Evolutionary conservation across 257 asterid species (phyloP), one percentile per base, ranked within the genome.

Genomic region (Plantago elongata): DNA sequence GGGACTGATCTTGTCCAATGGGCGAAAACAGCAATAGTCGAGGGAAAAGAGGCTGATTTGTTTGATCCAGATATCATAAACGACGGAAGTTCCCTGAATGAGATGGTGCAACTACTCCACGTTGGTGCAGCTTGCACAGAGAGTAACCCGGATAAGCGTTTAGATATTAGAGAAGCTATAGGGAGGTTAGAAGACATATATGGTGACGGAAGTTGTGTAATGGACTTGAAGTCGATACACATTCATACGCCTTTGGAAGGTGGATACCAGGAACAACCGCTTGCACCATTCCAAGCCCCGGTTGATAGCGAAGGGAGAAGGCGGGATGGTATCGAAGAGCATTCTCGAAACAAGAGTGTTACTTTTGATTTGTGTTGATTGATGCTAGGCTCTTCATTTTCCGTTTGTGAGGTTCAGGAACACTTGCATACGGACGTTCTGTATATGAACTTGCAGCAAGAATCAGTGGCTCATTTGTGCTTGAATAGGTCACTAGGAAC

Each of bases 61-160:
- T 62, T 73, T 2, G 89, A 88, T 65, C 90, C 88, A n/a, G 78
- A 78, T 10, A 70, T 83, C 3, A 77, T 45, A 3, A 62, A 27
- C 51, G 61, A 70, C 0, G 43, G 9, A 27, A 29, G 55, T 56
- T 64, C 69, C 0, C 18, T 37, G 13, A 63, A 54, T 5, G 82
- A 79, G 67, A 74, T 82, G 79, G 79, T 62, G 54, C 64, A 68
- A 15, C 57, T 89, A 2, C 78, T 92, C 8, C 89, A 60, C 12
- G 61, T 89, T 13, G 91, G 88, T 44, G 81, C 63, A 0, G 90
- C 79, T 3, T 88, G 98, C 57, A 79, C 85, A 38, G 87, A 86
- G 43, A 73, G 56, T 45, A 56, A 68, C 37, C 89, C 87, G 0
- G 84, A 77, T 2, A 80, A 64, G 42, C 87, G 95, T 17, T 60